These are phyloP conservation scores for Amylostereum chailletii DNA, from an alignment of 1,284 basidiomycete genomes.

Conservation along the genomic window DNA sequence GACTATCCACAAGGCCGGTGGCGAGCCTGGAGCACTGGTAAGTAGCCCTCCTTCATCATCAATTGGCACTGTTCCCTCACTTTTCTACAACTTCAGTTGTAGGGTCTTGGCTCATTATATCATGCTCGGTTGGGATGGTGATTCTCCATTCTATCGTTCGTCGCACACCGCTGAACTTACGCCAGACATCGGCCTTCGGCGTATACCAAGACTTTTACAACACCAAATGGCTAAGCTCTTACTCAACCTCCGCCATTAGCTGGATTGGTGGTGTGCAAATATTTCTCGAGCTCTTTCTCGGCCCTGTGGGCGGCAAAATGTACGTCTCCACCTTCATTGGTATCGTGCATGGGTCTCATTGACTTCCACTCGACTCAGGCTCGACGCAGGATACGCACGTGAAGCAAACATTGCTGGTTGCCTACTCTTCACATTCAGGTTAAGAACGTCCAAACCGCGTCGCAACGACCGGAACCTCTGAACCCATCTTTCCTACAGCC, in stretches of 20 bases:
- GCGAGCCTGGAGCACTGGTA: slow-evolving; percentile 6
- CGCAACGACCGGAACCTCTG: not conserved
- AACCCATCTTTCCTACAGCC: slow-evolving; percentile 4
- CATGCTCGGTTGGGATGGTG: slow-evolving; percentile 6
- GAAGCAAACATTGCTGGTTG: slow-evolving; percentile 10
- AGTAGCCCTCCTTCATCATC: not conserved
- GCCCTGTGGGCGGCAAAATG: slow-evolving; percentile 13
- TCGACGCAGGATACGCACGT: slow-evolving; percentile 13
- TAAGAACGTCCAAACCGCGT: not conserved
- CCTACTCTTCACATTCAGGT: slow-evolving; percentile 13
- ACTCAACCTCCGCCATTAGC: slow-evolving; percentile 14
- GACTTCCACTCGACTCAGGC: slow-evolving; percentile 4
- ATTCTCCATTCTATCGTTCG: not conserved
- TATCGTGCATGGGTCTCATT: not conserved
- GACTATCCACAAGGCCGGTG: slow-evolving; percentile 4
- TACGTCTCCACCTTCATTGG: slow-evolving; percentile 1
- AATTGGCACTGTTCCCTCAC: not conserved
- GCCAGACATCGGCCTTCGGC: slow-evolving; percentile 11
- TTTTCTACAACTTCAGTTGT: not conserved
- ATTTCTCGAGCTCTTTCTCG: slow-evolving; percentile 13
- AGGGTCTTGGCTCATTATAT: slow-evolving; percentile 4
- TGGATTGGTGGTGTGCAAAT: slow-evolving; percentile 18
- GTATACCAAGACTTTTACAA: slow-evolving; percentile 15
- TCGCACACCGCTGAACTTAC: not conserved
- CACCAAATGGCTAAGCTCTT: slow-evolving; percentile 8